Evolutionary conservation across 2,329 filamentous ascomycete genomes (phyloP).

Genomic region (Akanthomyces uredinophilus): DNA sequence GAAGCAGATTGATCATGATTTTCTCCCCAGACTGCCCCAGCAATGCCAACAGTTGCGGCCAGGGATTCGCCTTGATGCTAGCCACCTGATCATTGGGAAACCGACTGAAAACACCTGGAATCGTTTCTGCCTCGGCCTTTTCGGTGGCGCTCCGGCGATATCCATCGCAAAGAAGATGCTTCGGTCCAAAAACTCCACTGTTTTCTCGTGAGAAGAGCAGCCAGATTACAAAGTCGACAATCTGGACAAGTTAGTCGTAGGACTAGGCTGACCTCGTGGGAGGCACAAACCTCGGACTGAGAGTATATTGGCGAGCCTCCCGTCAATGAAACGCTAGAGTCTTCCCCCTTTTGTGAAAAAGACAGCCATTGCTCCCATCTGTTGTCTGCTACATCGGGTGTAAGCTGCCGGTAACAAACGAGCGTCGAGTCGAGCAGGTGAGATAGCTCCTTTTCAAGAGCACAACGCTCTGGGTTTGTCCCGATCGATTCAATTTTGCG

Average conservation of each 20-base stretch:
- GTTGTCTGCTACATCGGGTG: background rate
- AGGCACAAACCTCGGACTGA: slow-evolving; percentile 56
- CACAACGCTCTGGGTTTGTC: slow-evolving; percentile 21
- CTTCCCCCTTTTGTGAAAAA: slow-evolving; percentile 59
- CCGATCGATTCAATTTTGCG: slow-evolving; percentile 51
- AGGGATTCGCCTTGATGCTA: slow-evolving; percentile 62
- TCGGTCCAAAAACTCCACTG: slow-evolving; percentile 44
- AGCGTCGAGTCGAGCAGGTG: slow-evolving; percentile 64
- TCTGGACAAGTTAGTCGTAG: slow-evolving; percentile 42
- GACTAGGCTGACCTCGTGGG: background rate
- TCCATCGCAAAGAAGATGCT: slow-evolving; percentile 79
- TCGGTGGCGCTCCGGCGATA: slow-evolving; percentile 51
- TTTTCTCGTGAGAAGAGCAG: slow-evolving; percentile 61
- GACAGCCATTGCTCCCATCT: slow-evolving; percentile 52
- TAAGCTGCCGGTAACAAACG: slow-evolving; percentile 47
- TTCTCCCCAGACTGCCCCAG: slow-evolving; percentile 70
- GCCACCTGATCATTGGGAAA: slow-evolving; percentile 67
- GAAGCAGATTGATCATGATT: slow-evolving; percentile 71
- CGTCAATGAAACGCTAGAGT: slow-evolving; percentile 50
- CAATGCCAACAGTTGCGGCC: slow-evolving; percentile 69
- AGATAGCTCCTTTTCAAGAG: slow-evolving; percentile 41
- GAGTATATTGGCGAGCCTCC: slow-evolving; percentile 44
- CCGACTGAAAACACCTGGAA: slow-evolving; percentile 61
- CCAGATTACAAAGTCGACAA: slow-evolving; percentile 75
- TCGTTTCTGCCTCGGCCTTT: slow-evolving; percentile 32